These are phyloP conservation scores for Acorus calamus DNA, from an alignment of 106 monocot genomes.

Conservation along the genomic window DNA sequence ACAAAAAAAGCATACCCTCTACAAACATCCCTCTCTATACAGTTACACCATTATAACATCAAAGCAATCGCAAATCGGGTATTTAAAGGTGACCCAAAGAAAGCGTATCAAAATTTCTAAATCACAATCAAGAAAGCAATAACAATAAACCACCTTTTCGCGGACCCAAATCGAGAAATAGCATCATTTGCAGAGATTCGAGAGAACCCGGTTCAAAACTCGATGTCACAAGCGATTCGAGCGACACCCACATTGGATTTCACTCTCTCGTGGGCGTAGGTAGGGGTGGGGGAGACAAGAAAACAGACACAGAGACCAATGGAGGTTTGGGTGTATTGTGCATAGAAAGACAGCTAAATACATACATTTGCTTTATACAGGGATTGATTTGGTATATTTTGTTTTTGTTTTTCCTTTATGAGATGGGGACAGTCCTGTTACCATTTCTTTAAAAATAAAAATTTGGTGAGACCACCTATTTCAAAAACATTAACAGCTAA, in stretches of 20 bases:
- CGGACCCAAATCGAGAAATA: no score
- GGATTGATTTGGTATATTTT: no score
- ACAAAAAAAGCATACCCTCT: neutral
- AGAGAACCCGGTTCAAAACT: neutral
- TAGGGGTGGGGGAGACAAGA: neutral
- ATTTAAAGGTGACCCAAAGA: neutral
- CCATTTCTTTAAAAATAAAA: no score
- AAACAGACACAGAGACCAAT: neutral
- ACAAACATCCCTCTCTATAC: neutral
- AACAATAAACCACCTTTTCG: neutral
- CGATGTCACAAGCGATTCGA: neutral
- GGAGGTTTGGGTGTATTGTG: neutral
- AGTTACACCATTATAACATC: neutral
- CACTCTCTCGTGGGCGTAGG: no score
- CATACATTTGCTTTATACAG: no score
- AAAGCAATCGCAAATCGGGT: neutral
- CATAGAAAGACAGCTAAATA: no score
- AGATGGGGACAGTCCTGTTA: no score
- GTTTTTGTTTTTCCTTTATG: no score
- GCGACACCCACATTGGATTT: slow-evolving; percentile 2
- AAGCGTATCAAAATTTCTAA: neutral
- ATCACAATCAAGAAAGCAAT: neutral
- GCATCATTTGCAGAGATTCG: no score
- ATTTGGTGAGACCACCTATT: no score
- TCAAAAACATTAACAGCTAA: no score